Base-by-base conservation (phyloP, 495 filamentous ascomycete genomes). In the Hypoxylon intermedium region DNA sequence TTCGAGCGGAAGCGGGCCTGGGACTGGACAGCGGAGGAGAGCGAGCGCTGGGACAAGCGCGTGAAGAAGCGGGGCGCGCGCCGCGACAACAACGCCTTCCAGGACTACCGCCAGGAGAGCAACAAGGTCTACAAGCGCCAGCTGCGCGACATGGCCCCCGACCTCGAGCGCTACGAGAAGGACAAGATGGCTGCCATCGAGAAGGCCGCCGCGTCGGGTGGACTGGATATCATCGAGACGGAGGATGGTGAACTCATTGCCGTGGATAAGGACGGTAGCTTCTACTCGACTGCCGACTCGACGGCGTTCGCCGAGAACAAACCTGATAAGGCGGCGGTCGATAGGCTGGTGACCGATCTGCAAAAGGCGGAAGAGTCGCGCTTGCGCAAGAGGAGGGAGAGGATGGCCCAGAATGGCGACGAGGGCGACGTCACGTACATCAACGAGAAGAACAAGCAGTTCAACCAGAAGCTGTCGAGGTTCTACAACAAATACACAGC, bases 361-460 rank as follows among this genome's bases (percentile, higher is more conserved):
- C 85, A 84, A 66, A 95, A 92, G 80, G 92, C 91, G 3, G 94
- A 98, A 77, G 92, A 96, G 63, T 78, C 83, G 23, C 78, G 91
- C 30, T 73, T 97, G 74, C 90, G 89, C 82, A 93, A 94, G 79
- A 84, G 90, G 62, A 87, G 83, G 70, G 90, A 92, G 55, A 82
- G 91, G 52, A 85, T 82, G 73, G 85, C 83, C 11, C 84, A 90
- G 60, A 89, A 90, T 18, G 86, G 82, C 43, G 85, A 87, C 41
- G 91, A 92, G 28, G 85, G 83, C 20, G 94, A 98, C 72, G 90
- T 98, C 56, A 98, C 95, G 7, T 98, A 95, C 76, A 98, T 98
- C 82, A 98, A 98, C 74, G 92, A 97, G 75, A 97, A 98, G 88
- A 96, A 96, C 80, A 96, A 96, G 80, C 91, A 96, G 79, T 98